Conservation (phyloP, 2,329 filamentous ascomycete species). For the Aaosphaeria arxii region DNA sequence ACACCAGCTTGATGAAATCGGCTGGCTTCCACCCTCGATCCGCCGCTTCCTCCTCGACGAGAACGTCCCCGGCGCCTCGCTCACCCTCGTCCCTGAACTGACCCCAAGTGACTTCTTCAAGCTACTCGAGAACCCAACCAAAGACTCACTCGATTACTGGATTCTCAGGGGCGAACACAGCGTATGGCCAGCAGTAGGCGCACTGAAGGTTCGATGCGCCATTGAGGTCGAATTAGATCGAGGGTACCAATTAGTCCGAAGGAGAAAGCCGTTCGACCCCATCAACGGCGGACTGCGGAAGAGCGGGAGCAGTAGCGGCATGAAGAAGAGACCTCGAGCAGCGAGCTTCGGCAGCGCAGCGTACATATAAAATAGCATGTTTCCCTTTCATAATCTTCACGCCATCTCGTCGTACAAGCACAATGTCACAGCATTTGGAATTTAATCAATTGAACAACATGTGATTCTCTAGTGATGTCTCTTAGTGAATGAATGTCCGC, state of each 20-base stretch:
- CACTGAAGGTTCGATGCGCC: slow-evolving; percentile 75
- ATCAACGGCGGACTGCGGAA: slow-evolving; percentile 35
- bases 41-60: slow-evolving; percentile 80
- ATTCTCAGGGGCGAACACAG: slow-evolving; percentile 79
- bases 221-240: slow-evolving; percentile 85
- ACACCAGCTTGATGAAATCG: slow-evolving; percentile 74
- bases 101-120: slow-evolving; percentile 69
- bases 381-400: no score
- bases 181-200: slow-evolving; percentile 86
- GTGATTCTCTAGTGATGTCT: no score
- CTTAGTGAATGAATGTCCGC: no score
- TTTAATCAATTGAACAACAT: no score
- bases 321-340: slow-evolving; percentile 21
- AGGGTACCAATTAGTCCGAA: slow-evolving; percentile 76
- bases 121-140: slow-evolving; percentile 78
- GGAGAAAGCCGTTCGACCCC: slow-evolving; percentile 47
- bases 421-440: no score
- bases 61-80: slow-evolving; percentile 70
- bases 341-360: slow-evolving; percentile 25
- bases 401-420: no score
- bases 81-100: slow-evolving; percentile 81
- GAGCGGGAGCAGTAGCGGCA: slow-evolving; percentile 8
- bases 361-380: no score
- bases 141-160: slow-evolving; percentile 77
- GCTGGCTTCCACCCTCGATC: slow-evolving; percentile 66